Evolutionary conservation across 2,329 filamentous ascomycete genomes (phyloP), one percentile per base, ranked within the genome.

Genomic region (Cercospora zeae-maydis): DNA sequence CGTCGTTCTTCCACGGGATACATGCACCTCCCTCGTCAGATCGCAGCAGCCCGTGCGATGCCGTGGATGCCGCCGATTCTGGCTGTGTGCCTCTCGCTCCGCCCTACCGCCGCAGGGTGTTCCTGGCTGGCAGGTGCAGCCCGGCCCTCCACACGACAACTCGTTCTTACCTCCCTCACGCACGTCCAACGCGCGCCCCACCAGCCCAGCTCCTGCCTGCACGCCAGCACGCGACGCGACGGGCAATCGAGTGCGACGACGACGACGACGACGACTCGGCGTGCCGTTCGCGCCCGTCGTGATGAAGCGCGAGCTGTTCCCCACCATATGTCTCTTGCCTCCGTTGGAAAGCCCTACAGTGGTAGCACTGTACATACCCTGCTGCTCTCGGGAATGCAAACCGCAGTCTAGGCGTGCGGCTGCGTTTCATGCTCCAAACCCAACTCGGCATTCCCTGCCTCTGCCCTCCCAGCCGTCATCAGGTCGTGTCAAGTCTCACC

Each of bases 31-130:
- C 13, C 47, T 27, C 47, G 47, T 14, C 47, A 51, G 47, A 31
- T 16, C 47, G 47, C 47, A 31, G 19, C 37, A 19, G 37, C 37
- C 37, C 37, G 39, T 9, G 10, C 39, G n/a, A 19, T 21, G 39
- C 39, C 39, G 39, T 45, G 37, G 37, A 42, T 42, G 37, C 37
- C 37, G 14, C 37, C n/a, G n/a, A n/a, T n/a, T n/a, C n/a, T n/a
- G n/a, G 24, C 42, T 34, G 30, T 55, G 58, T 49, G 31, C 52
- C 59, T 56, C 51, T 51, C 51, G 58, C 51, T 33, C 51, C 58
- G 58, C 42, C 45, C 27, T 47, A 11, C 58, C 58, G 51, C 51
- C 34, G 21, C 47, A 27, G 27, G 13, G 14, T 31, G 13, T 27
- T 51, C 47, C 47, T 21, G 21, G 45, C 21, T 27, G 16, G 9